Conservation (phyloP, 2,329 filamentous ascomycete genomes). For the Penicillium sp. region DNA sequence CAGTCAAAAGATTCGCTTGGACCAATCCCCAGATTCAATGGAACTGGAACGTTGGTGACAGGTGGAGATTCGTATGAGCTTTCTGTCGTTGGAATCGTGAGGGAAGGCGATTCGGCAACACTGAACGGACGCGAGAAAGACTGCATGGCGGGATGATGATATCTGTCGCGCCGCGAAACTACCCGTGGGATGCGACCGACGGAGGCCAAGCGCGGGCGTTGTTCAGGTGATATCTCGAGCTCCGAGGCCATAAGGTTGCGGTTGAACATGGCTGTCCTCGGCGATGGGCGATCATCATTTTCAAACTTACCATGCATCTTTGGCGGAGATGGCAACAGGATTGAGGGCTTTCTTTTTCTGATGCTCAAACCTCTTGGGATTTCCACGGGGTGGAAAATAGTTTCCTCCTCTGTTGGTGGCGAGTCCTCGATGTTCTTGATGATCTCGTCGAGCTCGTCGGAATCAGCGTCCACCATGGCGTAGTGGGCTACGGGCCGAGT, state of each 20-base stretch:
- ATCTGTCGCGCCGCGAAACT: constrained; percentile 61
- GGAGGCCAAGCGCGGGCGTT: constrained; percentile 65
- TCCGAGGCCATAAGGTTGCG: constrained; percentile 20
- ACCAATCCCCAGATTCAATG: constrained; percentile 4
- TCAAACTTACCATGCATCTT: constrained; percentile 32
- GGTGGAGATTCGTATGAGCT: constrained; percentile 22
- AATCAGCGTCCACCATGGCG: constrained; percentile 51
- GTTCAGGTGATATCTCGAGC: constrained; percentile 20
- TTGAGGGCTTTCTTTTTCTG: constrained; percentile 34
- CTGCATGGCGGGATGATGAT: constrained; percentile 65
- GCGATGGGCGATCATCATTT: constrained; percentile 29
- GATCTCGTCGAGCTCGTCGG: constrained; percentile 40
- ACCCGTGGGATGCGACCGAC: constrained; percentile 85
- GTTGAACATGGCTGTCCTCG: constrained; percentile 36
- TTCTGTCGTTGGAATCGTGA: constrained; percentile 28
- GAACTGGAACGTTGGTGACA: constrained; percentile 19
- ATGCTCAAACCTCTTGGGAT: constrained; percentile 29
- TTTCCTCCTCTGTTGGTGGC: constrained; percentile 38
- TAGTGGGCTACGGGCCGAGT: constrained; percentile 56
- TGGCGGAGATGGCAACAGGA: constrained; percentile 44
- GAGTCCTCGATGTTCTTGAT: constrained; percentile 38
- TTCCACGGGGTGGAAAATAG: constrained; percentile 18
- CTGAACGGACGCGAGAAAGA: constrained; percentile 86
- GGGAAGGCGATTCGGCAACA: constrained; percentile 42
- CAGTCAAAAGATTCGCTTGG: constrained; percentile 23